Conservation (phyloP, 371 early-diverging fungal genomes). For the Entomophthora muscae region DNA sequence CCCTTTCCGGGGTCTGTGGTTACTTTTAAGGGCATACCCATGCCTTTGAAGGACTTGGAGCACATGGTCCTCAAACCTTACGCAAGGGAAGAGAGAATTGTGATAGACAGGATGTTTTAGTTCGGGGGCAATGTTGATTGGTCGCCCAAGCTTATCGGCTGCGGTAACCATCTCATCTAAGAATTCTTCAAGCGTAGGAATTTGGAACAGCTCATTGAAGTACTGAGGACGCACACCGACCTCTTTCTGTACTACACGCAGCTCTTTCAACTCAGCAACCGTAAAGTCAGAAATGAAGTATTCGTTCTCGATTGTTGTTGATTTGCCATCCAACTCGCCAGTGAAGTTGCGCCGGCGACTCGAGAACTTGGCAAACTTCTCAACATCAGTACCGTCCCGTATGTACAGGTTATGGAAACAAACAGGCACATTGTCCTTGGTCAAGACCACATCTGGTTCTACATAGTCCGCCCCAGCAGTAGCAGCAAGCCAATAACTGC, state of each 20-base stretch:
- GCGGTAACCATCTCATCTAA: conserved; percentile 15
- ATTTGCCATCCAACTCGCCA: conserved; percentile 10
- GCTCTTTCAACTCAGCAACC: conserved; percentile 14
- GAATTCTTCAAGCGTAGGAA: conserved; percentile 22
- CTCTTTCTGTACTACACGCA: conserved; percentile 14
- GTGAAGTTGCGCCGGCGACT: conserved; percentile 13
- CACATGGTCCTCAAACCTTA: conserved; percentile 19
- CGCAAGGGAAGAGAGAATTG: not conserved
- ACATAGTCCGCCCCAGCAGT: conserved; percentile 20
- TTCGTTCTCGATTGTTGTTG: conserved; percentile 12
- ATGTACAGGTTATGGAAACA: conserved; percentile 22
- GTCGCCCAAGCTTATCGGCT: conserved; percentile 12
- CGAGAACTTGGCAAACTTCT: conserved; percentile 14
- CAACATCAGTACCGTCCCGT: conserved; percentile 17
- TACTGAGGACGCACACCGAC: conserved; percentile 17
- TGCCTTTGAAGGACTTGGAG: conserved; percentile 15
- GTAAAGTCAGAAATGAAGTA: conserved; percentile 24
- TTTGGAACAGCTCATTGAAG: conserved; percentile 17
- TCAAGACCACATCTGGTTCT: conserved; percentile 22
- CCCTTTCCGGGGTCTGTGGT: not conserved
- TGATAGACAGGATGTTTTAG: conserved; percentile 16
- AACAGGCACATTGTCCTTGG: conserved; percentile 21
- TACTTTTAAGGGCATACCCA: conserved; percentile 14
- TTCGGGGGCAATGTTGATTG: conserved; percentile 23
- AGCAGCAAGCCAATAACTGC: conserved; percentile 22